These are phyloP conservation scores for Cystobasidiopsis lactophilus DNA, from an alignment of 768 basidiomycete species.

Conservation along the genomic window DNA sequence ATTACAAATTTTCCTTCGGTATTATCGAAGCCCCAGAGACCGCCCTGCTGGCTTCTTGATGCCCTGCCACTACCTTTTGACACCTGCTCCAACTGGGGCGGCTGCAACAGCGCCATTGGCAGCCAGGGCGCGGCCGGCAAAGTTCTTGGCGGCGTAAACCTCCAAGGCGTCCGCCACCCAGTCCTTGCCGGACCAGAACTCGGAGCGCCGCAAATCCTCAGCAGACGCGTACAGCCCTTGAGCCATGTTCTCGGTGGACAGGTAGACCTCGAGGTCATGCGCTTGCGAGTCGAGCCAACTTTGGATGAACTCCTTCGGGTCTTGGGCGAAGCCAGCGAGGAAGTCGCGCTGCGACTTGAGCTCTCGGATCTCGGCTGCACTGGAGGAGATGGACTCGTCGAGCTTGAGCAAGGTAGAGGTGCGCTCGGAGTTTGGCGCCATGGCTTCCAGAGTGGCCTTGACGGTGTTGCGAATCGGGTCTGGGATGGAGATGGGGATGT, in stretches of 20 bases:
- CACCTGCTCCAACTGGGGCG: too few species aligned
- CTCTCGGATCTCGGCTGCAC: not conserved
- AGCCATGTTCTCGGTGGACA: not conserved
- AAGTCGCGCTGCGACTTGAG: not conserved
- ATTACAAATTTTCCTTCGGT: too few species aligned
- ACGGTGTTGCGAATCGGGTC: not conserved
- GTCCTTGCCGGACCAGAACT: not conserved
- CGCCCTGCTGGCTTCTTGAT: too few species aligned
- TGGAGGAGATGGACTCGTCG: not conserved
- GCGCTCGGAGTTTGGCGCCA: not conserved
- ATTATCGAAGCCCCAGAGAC: too few species aligned
- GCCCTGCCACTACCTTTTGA: too few species aligned
- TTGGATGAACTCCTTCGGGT: conserved; percentile 1
- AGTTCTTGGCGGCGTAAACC: too few species aligned
- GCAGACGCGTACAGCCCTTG: not conserved
- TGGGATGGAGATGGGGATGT: not conserved
- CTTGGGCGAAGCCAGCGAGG: not conserved
- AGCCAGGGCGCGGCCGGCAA: too few species aligned
- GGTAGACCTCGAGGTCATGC: not conserved
- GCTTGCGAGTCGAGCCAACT: not conserved
- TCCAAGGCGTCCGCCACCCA: not conserved
- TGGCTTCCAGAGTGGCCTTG: not conserved
- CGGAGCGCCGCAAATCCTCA: not conserved
- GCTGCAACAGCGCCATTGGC: too few species aligned
- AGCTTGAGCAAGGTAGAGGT: too few species aligned